Percentiles rank a stretch among this genome's conserved stretches.
These are phyloP conservation scores for Mucor racemosus DNA, from an alignment of 371 early-diverging fungal species.

Conservation along the genomic window DNA sequence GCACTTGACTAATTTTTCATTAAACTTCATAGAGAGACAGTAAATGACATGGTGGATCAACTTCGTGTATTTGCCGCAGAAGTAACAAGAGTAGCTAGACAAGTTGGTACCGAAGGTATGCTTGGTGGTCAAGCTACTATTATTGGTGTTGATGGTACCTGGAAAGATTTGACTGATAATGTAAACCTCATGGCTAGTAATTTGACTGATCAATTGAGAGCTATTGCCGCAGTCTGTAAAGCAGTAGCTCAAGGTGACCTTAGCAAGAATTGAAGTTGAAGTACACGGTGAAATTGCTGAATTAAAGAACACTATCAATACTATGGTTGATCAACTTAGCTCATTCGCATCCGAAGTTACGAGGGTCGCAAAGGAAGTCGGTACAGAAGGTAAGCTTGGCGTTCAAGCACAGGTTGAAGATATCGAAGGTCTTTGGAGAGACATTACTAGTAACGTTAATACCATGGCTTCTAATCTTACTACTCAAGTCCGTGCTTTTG, in stretches of 20 bases:
- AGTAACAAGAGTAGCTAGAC: conserved; percentile 47
- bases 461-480: conserved; percentile 60
- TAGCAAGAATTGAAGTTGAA: conserved; percentile 42
- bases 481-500: conserved; percentile 65
- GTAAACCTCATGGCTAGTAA: conserved; percentile 66
- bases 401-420: conserved; percentile 51
- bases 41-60: conserved; percentile 37
- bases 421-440: conserved; percentile 70
- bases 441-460: conserved; percentile 62
- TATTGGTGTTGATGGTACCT: conserved; percentile 67
- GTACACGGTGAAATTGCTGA: conserved; percentile 59
- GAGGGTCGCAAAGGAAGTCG: conserved; percentile 56
- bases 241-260: conserved; percentile 56
- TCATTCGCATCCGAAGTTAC: conserved; percentile 55
- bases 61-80: conserved; percentile 47
- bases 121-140: conserved; percentile 59
- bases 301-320: conserved; percentile 57
- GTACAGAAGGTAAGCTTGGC: conserved; percentile 55
- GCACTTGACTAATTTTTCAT: neutral
- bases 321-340: conserved; percentile 58
- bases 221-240: conserved; percentile 52
- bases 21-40: conserved; percentile 9
- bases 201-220: conserved; percentile 52
- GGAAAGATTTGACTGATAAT: conserved; percentile 74
- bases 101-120: conserved; percentile 58